Evolutionary conservation across 169 alveolate species (phyloP), one percentile per base, ranked within the genome.

Genomic region (Cryptosporidium sp.): DNA sequence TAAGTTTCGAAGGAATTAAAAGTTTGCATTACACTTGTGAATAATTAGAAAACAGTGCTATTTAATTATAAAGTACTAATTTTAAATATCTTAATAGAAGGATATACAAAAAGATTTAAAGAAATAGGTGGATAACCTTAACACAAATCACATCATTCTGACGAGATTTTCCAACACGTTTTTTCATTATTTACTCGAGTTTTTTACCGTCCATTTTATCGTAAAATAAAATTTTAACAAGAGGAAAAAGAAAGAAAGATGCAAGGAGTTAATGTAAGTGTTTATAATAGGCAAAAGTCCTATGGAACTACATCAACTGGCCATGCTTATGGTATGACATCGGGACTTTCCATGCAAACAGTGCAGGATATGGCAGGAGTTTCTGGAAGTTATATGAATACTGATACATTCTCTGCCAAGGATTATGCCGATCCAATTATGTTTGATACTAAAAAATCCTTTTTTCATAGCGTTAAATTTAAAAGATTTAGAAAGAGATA

Each of bases 361-460:
- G 75, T 80, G 2, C 89, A 80, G 23, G 75, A 65, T 26, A 80
- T 80, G 89, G 89, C 89, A 37, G 89, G 89, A 1, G 75, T 65
- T 39, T 80, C 89, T 62, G 89, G 75, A 65, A 45, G 69, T 67
- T 80, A 59, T 62, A 80, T 59, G 69, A 62, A 80, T 48, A 21
- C 55, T n/a, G 74, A 59, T 59, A 80, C 80, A 29, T 73, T 73
- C 23, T 62, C 89, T 16, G 7, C 48, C 10, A 80, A 80, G n/a
- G 89, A 65, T 26, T 43, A 62, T 43, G 35, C 67, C 9, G 89
- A 80, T 18, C 59, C 61, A 45, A 62, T 80, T 0, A 33, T 80
- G 16, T 80, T 80, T 41, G 89, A 80, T 16, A 61, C 69, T 26
- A 65, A 80, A 14, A 80, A 80, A 45, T 80, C 89, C 0, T 80